phyloP scores from a whole-genome alignment of 176 grass and related monocot species.

The Rhynchospora breviuscula region DNA sequence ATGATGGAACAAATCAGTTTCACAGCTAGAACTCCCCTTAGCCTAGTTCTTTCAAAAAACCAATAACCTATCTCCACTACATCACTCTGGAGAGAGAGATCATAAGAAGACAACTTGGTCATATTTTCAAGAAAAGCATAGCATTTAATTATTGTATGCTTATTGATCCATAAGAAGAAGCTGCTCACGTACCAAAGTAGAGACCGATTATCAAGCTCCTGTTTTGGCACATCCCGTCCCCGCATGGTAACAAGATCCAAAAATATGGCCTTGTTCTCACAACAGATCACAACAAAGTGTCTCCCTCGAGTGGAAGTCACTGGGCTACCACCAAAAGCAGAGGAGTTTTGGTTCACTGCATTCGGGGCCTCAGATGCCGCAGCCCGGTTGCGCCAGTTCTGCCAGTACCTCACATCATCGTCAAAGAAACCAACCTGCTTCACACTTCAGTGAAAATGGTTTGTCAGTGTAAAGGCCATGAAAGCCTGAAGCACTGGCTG shows the following conservation, averaged over 20 bases:
- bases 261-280: slow-evolving; percentile 99
- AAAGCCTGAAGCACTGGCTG: neutral
- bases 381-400: slow-evolving; percentile 88
- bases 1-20: neutral
- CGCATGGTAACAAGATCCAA: slow-evolving; percentile 96
- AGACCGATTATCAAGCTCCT: slow-evolving; percentile 95
- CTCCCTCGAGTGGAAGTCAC: slow-evolving; percentile 92
- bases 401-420: slow-evolving; percentile 92
- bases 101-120: neutral
- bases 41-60: neutral
- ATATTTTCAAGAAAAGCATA: slow-evolving; percentile 2
- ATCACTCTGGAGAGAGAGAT: neutral
- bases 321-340: slow-evolving; percentile 68
- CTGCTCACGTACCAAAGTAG: slow-evolving; percentile 75
- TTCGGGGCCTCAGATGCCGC: slow-evolving; percentile 77
- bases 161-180: neutral
- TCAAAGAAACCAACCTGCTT: slow-evolving; percentile 98
- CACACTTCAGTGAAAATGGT: slow-evolving; percentile 61
- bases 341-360: slow-evolving; percentile 72
- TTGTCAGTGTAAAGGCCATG: neutral
- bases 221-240: slow-evolving; percentile 90
- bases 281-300: slow-evolving; percentile 99
- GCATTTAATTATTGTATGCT: neutral
- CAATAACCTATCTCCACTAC: neutral
- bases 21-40: neutral